Base-by-base conservation (phyloP, 768 basidiomycete genomes). In the Rhodotorula paludigena region DNA sequence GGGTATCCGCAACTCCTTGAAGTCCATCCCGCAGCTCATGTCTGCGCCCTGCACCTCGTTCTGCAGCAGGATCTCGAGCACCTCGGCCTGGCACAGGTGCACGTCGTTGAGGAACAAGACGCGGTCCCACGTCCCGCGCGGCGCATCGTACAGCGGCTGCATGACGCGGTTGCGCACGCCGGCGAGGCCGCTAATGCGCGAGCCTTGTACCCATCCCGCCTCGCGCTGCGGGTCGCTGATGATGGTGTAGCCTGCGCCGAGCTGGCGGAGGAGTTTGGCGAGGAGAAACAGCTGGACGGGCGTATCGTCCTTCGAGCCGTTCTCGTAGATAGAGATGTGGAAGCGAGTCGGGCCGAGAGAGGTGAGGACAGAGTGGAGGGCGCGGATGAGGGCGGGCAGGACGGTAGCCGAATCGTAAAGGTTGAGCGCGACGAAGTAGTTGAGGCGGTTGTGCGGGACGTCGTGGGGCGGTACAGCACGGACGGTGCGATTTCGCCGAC, bases 21-120 rank as follows among this genome's bases (percentile, higher is more conserved):
- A 76, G 68, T 79, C 78, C 78, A 77, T 78, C 25, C 77, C 78
- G 64, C 78, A 79, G 5, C 74, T 77, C 77, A 79, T 77, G 67
- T 78, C 77, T 15, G 75, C 74, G 32, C 73, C 76, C 63, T 77
- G 77, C 49, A 64, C 70, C 60, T 73, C 72, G 59, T 79, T 77
- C 73, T 79, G 78, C 56, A 77, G 74, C 63, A 79, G 71, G 58
- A 79, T 55, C 63, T 79, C 78, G 45, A 79, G 52, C 54, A 76
- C 57, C 67, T 77, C 76, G 35, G 66, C 68, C 18, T 74, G 75
- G n/a, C 69, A 73, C 47, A 77, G 66, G 44, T 76, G 77, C 12
- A 79, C 77, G 59, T 79, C 78, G 68, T 79, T 79, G 69, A 78
- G 75, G 63, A 72, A 78, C 0, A 79, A 59, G 42, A 78, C 68